These are phyloP conservation scores for Neofusicoccum parvum DNA, from an alignment of 2,329 filamentous ascomycete species.

Conservation along the genomic window DNA sequence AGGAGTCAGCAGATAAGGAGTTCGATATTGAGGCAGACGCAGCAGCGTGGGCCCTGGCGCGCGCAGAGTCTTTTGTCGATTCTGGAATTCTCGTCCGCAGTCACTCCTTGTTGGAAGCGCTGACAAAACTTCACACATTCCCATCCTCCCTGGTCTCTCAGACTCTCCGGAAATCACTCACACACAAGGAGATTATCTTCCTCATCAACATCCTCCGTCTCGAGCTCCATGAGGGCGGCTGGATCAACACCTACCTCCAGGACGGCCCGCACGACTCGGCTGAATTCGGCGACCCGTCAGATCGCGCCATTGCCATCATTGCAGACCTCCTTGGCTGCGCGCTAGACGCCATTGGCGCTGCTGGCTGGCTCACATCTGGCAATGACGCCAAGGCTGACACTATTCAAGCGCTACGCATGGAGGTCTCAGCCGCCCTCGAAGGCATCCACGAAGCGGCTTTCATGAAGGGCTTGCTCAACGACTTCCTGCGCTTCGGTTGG, in stretches of 20 bases:
- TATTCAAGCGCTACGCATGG: constrained; percentile 65
- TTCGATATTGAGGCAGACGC: constrained; percentile 43
- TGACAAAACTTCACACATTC: constrained; percentile 68
- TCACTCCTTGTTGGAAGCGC: constrained; percentile 66
- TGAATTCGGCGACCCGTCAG: constrained; percentile 56
- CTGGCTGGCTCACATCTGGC: constrained; percentile 68
- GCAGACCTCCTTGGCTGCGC: constrained; percentile 72
- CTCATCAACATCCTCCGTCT: constrained; percentile 73
- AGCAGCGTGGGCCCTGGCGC: constrained; percentile 60
- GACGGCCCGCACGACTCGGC: constrained; percentile 45
- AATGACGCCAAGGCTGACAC: constrained; percentile 62
- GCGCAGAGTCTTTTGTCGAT: constrained; percentile 68
- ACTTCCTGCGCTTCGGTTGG: constrained; percentile 64
- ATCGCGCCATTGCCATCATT: constrained; percentile 71
- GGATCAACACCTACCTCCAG: constrained; percentile 73
- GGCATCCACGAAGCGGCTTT: constrained; percentile 70
- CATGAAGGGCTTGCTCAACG: constrained; percentile 65
- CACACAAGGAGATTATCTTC: constrained; percentile 68
- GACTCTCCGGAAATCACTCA: constrained; percentile 64
- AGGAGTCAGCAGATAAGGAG: constrained; percentile 35
- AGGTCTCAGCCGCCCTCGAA: constrained; percentile 71
- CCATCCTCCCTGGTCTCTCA: constrained; percentile 62
- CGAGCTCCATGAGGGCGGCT: constrained; percentile 73
- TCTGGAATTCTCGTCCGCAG: constrained; percentile 65
- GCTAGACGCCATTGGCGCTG: constrained; percentile 73